Evolutionary conservation across 106 monocot genomes (phyloP).

Genomic region (Allium fistulosum): DNA sequence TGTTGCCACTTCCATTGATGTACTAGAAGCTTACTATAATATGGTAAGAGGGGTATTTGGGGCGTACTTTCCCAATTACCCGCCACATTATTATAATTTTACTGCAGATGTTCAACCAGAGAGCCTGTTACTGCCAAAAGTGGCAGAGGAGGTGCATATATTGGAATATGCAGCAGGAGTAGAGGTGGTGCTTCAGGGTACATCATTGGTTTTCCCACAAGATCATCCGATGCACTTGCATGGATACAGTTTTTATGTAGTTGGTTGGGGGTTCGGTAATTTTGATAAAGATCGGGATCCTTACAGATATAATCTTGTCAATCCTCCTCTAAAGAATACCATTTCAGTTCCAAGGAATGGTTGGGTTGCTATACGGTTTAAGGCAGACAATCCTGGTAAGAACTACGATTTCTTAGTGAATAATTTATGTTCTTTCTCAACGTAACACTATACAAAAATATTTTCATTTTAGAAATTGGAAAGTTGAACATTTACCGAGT

Average conservation of each 20-base stretch:
- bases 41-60: constrained; percentile 3
- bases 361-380: constrained; percentile 40
- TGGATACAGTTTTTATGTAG: constrained; percentile 57
- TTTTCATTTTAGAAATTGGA: neutral
- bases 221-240: constrained; percentile 74
- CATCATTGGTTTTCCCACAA: constrained; percentile 26
- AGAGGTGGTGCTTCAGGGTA: constrained; percentile 67
- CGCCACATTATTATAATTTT: constrained; percentile 16
- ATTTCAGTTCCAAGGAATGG: constrained; percentile 39
- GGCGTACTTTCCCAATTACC: constrained; percentile 8
- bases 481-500: neutral
- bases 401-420: neutral
- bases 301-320: constrained; percentile 39
- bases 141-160: constrained; percentile 32
- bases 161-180: constrained; percentile 32
- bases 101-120: constrained; percentile 2
- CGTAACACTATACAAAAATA: too few relatives aligned
- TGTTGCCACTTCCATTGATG: neutral
- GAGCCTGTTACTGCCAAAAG: constrained; percentile 8
- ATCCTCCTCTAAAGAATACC: constrained; percentile 37
- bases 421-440: neutral
- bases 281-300: constrained; percentile 41
- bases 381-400: constrained; percentile 45
- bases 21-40: constrained; percentile 21
- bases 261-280: constrained; percentile 57